These are phyloP conservation scores for Talaromyces funiculosus DNA, from an alignment of 2,329 filamentous ascomycete species.

Conservation along the genomic window DNA sequence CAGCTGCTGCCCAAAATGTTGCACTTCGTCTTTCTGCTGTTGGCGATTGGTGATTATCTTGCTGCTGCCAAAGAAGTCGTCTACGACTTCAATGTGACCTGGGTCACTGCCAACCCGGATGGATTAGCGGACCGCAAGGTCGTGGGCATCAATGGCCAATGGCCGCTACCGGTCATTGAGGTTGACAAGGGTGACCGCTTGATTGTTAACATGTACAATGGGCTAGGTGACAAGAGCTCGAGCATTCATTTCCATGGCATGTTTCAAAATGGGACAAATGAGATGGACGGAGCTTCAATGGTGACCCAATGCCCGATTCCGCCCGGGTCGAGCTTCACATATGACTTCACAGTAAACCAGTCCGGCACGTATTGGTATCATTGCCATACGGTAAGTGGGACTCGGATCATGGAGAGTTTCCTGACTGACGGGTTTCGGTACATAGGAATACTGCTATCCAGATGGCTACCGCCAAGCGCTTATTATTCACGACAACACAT, in stretches of 20 bases:
- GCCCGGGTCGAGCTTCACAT: constrained; percentile 58
- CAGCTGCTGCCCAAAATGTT: neutral
- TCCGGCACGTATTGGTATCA: constrained; percentile 62
- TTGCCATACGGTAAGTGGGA: constrained; percentile 43
- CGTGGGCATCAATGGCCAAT: constrained; percentile 69
- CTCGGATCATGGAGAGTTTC: neutral
- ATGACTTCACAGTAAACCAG: constrained; percentile 61
- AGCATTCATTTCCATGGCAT: constrained; percentile 73
- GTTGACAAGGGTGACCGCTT: constrained; percentile 69
- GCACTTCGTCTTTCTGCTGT: neutral
- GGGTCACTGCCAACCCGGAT: constrained; percentile 53
- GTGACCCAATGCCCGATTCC: constrained; percentile 64
- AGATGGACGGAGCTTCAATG: constrained; percentile 66
- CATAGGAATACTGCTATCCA: constrained; percentile 49
- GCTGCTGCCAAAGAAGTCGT: constrained; percentile 32
- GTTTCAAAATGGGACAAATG: constrained; percentile 68
- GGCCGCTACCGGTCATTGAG: constrained; percentile 67
- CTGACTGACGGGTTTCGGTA: constrained; percentile 38
- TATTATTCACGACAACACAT: constrained; percentile 57
- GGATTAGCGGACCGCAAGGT: constrained; percentile 47
- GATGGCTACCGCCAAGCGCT: constrained; percentile 65
- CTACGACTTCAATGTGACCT: constrained; percentile 50
- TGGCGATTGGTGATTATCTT: constrained; percentile 9
- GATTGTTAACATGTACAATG: constrained; percentile 63
- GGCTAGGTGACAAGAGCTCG: constrained; percentile 58